Percentiles rank a stretch among this genome's conserved stretches.
phyloP scores from a whole-genome alignment of 805 yeast genomes.

The Candida bentonensis region DNA sequence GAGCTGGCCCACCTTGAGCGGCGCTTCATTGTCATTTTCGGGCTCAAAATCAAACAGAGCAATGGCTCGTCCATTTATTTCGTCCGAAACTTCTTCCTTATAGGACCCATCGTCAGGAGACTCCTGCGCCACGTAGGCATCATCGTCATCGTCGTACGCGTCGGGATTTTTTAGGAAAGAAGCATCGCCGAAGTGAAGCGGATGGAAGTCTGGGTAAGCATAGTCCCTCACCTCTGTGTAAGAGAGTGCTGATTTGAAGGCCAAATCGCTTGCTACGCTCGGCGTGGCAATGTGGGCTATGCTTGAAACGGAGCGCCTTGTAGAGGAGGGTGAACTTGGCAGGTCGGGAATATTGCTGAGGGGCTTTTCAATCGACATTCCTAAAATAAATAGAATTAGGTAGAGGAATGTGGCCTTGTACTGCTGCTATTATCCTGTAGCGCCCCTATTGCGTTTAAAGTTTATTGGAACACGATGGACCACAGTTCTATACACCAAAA shows the following conservation, averaged over 20 bases:
- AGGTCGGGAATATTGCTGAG: background rate
- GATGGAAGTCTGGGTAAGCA: conserved; percentile 60
- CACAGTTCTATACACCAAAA: too few relatives aligned
- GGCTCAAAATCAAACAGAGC: conserved; percentile 85
- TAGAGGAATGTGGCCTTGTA: too few relatives aligned
- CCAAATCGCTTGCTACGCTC: too few relatives aligned
- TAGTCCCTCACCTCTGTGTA: conserved; percentile 56
- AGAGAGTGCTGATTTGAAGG: conserved; percentile 21
- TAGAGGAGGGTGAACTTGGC: background rate
- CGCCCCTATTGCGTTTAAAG: too few relatives aligned
- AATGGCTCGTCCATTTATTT: conserved; percentile 51
- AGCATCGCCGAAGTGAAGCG: conserved; percentile 52
- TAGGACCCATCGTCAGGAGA: conserved; percentile 9
- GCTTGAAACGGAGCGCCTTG: background rate
- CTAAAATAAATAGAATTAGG: too few relatives aligned
- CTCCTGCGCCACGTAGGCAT: conserved; percentile 17
- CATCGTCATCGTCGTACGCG: conserved; percentile 16
- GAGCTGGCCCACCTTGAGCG: conserved; percentile 62
- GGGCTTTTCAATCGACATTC: background rate
- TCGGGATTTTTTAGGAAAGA: conserved; percentile 2
- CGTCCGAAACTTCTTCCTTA: conserved; percentile 18
- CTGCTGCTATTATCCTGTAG: too few relatives aligned
- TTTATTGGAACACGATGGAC: too few relatives aligned
- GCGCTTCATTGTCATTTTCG: conserved; percentile 87
- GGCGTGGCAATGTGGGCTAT: too few relatives aligned